phyloP scores from a whole-genome alignment of 306 rosid species.

The Astragalus glycyphyllos region DNA sequence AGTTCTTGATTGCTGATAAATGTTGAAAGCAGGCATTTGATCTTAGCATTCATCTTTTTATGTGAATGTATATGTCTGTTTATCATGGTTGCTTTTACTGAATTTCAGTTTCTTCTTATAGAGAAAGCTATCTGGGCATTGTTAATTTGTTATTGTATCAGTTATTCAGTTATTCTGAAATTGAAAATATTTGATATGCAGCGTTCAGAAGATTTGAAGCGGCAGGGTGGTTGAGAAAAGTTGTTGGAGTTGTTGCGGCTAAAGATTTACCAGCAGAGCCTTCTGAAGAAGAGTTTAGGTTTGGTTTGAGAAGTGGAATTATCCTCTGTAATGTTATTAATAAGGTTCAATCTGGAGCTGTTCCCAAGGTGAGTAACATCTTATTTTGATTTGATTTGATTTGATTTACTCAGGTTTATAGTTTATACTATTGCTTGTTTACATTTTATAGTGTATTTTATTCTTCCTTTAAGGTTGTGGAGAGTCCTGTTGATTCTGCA shows the following conservation, averaged over 20 bases:
- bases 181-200: slow-evolving; percentile 42
- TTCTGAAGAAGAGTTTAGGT: slow-evolving; percentile 94
- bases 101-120: too few species aligned
- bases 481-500: slow-evolving; percentile 87
- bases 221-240: slow-evolving; percentile 96
- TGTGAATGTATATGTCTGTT: too few species aligned
- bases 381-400: slow-evolving; percentile 19
- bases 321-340: slow-evolving; percentile 89
- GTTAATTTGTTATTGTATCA: slow-evolving; percentile 13
- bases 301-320: slow-evolving; percentile 95
- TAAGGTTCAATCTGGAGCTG: slow-evolving; percentile 88
- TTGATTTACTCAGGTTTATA: background rate
- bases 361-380: slow-evolving; percentile 73
- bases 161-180: slow-evolving; percentile 29
- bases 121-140: slow-evolving; percentile 26
- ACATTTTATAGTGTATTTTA: slow-evolving; percentile 7
- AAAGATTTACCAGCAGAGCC: slow-evolving; percentile 97
- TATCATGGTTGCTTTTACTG: too few species aligned
- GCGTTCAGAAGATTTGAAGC: slow-evolving; percentile 94
- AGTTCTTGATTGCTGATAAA: too few species aligned
- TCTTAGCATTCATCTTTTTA: too few species aligned
- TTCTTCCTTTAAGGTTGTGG: slow-evolving; percentile 80
- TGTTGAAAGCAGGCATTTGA: too few species aligned
- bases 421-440: background rate
- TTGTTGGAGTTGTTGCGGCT: slow-evolving; percentile 90